A percentile compares a stretch with the other conserved stretches of the same genome.
Evolutionary conservation across 306 rosid genomes (phyloP).

Genomic region (Castanea mollissima): DNA sequence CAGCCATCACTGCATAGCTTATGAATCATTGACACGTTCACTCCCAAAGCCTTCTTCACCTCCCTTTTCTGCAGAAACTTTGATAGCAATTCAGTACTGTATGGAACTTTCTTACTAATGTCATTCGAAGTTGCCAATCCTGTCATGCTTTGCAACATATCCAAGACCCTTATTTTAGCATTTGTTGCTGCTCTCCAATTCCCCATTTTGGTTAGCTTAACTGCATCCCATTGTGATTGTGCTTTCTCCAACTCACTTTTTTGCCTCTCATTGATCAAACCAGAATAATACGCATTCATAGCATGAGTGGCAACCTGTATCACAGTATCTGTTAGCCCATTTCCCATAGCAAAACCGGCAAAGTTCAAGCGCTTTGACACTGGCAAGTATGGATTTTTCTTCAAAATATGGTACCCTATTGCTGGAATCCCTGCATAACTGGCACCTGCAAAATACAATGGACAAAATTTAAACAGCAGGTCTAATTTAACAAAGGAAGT

Average conservation of each 20-base stretch:
- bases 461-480: slow-evolving; percentile 48
- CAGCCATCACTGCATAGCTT: slow-evolving; percentile 44
- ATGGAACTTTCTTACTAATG: slow-evolving; percentile 38
- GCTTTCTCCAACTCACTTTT: slow-evolving; percentile 43
- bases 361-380: slow-evolving; percentile 37
- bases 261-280: slow-evolving; percentile 67
- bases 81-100: slow-evolving; percentile 32
- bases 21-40: slow-evolving; percentile 27
- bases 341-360: slow-evolving; percentile 65
- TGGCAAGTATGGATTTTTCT: slow-evolving; percentile 29
- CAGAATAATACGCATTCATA: slow-evolving; percentile 40
- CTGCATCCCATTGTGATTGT: slow-evolving; percentile 52
- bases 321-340: slow-evolving; percentile 63
- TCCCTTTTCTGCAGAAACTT: slow-evolving; percentile 36
- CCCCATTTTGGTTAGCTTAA: slow-evolving; percentile 21
- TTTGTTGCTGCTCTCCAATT: slow-evolving; percentile 54
- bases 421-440: slow-evolving; percentile 81
- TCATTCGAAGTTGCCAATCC: slow-evolving; percentile 72
- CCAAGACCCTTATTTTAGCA: slow-evolving; percentile 29
- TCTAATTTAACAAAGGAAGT: slow-evolving; percentile 49
- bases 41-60: slow-evolving; percentile 51
- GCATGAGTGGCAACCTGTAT: slow-evolving; percentile 61
- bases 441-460: slow-evolving; percentile 72
- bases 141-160: slow-evolving; percentile 40
- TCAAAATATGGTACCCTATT: slow-evolving; percentile 56